Base-by-base conservation (phyloP, 306 rosid genomes). In the Ormosia semicastrata region DNA sequence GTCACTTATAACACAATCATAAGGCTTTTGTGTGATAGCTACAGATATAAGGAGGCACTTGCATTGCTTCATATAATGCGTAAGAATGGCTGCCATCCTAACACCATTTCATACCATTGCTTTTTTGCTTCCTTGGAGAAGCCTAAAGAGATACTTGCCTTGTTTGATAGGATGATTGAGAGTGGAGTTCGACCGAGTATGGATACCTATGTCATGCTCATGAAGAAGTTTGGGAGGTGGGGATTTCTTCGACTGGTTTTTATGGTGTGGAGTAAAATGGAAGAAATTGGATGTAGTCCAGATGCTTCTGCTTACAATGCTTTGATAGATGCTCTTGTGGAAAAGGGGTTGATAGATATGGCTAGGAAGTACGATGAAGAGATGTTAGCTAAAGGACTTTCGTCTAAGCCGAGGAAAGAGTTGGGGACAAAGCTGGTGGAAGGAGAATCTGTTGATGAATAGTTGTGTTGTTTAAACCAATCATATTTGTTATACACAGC, bases 141-240 rank as follows among this genome's bases (percentile, higher is more conserved):
- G 84, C 97, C 98, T 2, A 76, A 53, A 17, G 89, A 92, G 88
- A 92, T 95, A 68, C 82, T 95, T 32, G 80, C 36, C 4, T 53
- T 93, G 85, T 90, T 95, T 71, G 88, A 93, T 82, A 78, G 88
- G 74, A 95, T 93, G 99, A 82, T 90, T 83, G 85, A 71, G 17
- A 86, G 87, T 60, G 93, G 98, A 39, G 85, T 93, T 83, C 88
- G 85, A 2, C 99, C 98, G 0, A 79, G 83, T 29, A 82, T 82
- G 89, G 97, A 93, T 62, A 95, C 99, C 0, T 92, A 83, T 50
- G 96, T 95, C 79, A 89, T 95, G 98, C 91, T 95, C 58, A 84
- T 95, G 85, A 88, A 89, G 89, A 92, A 90, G 83, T 93, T 95
- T 84, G 93, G 92, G 67, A 88, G 96, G 77, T 93, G 99, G 99